Evolutionary conservation across 2,329 filamentous ascomycete species (phyloP).

Genomic region (Clarireedia sp.): DNA sequence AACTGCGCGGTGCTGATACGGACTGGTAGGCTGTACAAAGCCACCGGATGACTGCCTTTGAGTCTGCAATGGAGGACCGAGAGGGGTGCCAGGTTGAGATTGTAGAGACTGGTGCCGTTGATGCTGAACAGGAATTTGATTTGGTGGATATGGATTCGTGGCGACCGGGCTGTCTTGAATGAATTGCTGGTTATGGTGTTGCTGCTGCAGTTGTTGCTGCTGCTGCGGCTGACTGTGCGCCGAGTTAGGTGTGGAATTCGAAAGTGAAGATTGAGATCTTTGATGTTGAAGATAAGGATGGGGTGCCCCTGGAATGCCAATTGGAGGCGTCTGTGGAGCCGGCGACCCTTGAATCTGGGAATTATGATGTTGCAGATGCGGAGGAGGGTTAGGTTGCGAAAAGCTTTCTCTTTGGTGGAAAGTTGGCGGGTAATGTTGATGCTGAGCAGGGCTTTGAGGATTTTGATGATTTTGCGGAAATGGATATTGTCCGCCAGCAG

Average conservation of each 20-base stretch:
- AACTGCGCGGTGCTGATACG: constrained; percentile 48
- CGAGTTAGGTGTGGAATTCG: constrained; percentile 53
- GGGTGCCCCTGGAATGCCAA: constrained; percentile 27
- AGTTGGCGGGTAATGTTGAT: constrained; percentile 25
- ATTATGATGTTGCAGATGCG: constrained; percentile 25
- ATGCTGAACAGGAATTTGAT: constrained; percentile 24
- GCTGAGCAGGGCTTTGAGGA: constrained; percentile 29
- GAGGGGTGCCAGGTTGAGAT: constrained; percentile 35
- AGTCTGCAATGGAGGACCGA: constrained; percentile 39
- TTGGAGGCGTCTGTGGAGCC: constrained; percentile 28
- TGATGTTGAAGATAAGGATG: constrained; percentile 33
- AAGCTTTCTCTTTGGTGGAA: constrained; percentile 25
- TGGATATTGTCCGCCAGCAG: constrained; percentile 23
- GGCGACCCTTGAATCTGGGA: constrained; percentile 25
- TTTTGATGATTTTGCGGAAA: constrained; percentile 26
- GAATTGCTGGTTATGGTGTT: constrained; percentile 30
- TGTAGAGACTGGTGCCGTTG: constrained; percentile 25
- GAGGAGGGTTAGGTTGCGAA: constrained; percentile 19
- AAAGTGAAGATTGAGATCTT: constrained; percentile 51
- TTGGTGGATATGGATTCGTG: constrained; percentile 18
- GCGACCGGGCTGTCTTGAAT: constrained; percentile 44
- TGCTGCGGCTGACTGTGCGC: constrained; percentile 51
- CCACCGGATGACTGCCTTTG: constrained; percentile 38
- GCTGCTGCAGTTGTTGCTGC: constrained; percentile 24
- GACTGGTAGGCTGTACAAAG: constrained; percentile 48